Conservation (phyloP, 2,329 filamentous ascomycete genomes). For the Boeremia lycopersici region DNA sequence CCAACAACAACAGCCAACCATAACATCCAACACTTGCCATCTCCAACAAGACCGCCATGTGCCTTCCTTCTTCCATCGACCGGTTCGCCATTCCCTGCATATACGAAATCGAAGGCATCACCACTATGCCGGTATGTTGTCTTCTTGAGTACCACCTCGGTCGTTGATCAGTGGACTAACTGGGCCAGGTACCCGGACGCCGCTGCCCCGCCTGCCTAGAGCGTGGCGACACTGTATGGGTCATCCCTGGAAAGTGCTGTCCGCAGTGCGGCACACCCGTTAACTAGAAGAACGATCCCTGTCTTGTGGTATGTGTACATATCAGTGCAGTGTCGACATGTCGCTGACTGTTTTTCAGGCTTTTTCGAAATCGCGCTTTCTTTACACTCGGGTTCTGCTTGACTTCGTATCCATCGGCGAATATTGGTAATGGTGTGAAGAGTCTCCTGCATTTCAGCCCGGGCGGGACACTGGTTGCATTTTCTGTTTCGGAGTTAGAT, state of each 20-base stretch:
- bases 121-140: constrained; percentile 42
- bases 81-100: constrained; percentile 35
- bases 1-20: not conserved
- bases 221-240: constrained; percentile 49
- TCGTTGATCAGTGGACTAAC: constrained; percentile 1
- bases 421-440: constrained; percentile 13
- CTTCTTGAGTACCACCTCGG: not conserved
- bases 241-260: constrained; percentile 49
- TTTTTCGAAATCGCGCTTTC: not conserved
- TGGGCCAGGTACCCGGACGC: constrained; percentile 45
- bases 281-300: constrained; percentile 27
- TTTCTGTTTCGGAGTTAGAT: constrained; percentile 22
- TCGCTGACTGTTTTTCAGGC: constrained; percentile 10
- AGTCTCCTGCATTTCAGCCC: constrained; percentile 22
- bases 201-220: constrained; percentile 49
- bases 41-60: constrained; percentile 26
- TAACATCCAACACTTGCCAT: not conserved
- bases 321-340: not conserved
- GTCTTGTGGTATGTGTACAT: constrained; percentile 5
- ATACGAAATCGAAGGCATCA: constrained; percentile 39
- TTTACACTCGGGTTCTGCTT: constrained; percentile 10
- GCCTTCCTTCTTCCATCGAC: constrained; percentile 33
- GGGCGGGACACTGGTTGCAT: constrained; percentile 26
- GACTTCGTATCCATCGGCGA: constrained; percentile 14
- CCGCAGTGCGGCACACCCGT: constrained; percentile 49